Evolutionary conservation across 1,139 yeast species (phyloP), one percentile per base, ranked within the genome.

Genomic region (Geotrichum macrosporum): DNA sequence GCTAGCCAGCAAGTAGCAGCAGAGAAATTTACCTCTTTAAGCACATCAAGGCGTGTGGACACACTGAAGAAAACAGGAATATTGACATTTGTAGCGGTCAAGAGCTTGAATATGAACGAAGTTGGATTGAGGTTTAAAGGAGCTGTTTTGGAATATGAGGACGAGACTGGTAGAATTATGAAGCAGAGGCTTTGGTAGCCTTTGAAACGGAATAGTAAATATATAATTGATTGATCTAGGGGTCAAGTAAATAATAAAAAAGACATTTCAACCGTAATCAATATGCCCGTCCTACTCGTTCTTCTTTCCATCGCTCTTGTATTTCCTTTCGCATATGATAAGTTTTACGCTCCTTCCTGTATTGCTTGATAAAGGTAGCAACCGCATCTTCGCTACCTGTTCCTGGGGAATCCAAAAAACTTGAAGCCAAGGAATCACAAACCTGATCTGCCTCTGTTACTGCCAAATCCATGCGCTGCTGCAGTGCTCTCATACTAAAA

Each of bases 281-380:
- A 15, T 36, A 38, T 6, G 43, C 47, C 15, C 55, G 48, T 9
- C 78, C 76, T 0, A 82, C 82, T 47, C 89, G 65, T 53, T 81
- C 85, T 58, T 82, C 88, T 46, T 75, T 70, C 75, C 84, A 74
- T 41, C 89, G 66, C 54, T 75, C 74, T 52, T 78, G 62, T 56
- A 80, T 76, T 61, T 81, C 88, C 50, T 68, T 69, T 31, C 82
- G 65, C 47, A 76, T 59, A 62, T 83, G 84, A 52, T 73, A 79
- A 32, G 58, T 54, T 52, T 74, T 74, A 29, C 87, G 61, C 46
- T 70, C 70, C 9, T 55, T 55, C 44, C 72, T 68, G 57, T 80
- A 83, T 12, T 64, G 64, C 22, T 61, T 61, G 15, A 80, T 64
- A 52, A 78, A 72, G 3, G 63, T 61, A 5, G 61, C 62, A 2